phyloP scores from a whole-genome alignment of 2,329 filamentous ascomycete genomes.

The Thielaviopsis populi region DNA sequence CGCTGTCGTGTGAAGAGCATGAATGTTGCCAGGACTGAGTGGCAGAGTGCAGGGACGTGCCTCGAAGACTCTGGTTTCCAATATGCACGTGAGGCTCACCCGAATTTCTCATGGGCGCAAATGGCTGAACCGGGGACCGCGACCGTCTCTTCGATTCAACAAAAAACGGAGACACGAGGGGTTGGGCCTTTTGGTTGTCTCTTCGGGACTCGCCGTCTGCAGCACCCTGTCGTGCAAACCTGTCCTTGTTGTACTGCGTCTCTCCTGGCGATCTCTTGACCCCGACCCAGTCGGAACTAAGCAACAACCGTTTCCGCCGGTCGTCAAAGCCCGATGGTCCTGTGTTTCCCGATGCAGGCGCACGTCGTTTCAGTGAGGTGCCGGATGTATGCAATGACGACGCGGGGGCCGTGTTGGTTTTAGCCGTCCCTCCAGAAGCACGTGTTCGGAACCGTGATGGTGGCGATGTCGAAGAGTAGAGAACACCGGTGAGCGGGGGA shows the following conservation, averaged over 20 bases:
- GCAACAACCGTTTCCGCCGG: slow-evolving; percentile 3
- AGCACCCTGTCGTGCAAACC: not conserved
- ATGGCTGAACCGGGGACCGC: not conserved
- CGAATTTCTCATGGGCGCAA: not conserved
- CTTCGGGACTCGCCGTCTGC: not conserved
- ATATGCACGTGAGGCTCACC: slow-evolving; percentile 9
- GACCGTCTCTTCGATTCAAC: not conserved
- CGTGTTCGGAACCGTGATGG: not conserved
- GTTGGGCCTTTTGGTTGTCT: not conserved
- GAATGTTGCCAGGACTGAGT: not conserved
- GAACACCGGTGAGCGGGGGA: not conserved
- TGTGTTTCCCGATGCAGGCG: not conserved
- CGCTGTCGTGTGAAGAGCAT: not conserved
- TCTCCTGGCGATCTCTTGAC: not conserved
- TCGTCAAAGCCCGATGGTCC: not conserved
- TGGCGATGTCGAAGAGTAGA: not conserved
- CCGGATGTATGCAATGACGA: not conserved
- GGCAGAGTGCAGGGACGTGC: slow-evolving; percentile 4
- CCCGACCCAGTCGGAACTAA: slow-evolving; percentile 4
- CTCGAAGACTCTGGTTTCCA: slow-evolving; percentile 13
- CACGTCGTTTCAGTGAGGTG: not conserved
- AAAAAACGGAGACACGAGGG: slow-evolving; percentile 2
- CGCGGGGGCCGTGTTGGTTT: not conserved
- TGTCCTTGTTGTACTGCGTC: not conserved
- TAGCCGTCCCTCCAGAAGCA: not conserved